These are phyloP conservation scores for Cymbopogon citratus DNA, from an alignment of 176 grass and related monocot genomes.

Conservation along the genomic window DNA sequence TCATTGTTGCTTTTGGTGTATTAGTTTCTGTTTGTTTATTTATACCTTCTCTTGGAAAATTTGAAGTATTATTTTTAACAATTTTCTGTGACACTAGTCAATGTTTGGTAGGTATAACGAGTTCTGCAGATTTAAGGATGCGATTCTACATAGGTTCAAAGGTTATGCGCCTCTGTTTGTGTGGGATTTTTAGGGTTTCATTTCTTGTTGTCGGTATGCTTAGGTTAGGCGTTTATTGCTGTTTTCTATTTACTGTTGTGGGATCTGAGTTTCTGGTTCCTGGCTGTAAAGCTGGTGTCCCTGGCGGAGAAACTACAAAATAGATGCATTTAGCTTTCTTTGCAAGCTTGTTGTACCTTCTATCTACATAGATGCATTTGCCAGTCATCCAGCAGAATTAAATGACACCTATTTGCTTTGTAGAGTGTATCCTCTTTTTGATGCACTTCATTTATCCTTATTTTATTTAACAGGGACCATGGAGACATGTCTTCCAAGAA, in stretches of 20 bases:
- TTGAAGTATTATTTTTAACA: background rate
- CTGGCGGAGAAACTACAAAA: background rate
- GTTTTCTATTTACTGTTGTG: background rate
- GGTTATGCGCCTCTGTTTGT: background rate
- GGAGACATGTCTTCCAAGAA: slow-evolving; percentile 99
- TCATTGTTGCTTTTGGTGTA: background rate
- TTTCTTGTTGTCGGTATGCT: background rate
- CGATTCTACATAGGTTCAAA: background rate
- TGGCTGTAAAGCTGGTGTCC: background rate
- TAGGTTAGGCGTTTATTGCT: background rate
- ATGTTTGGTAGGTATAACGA: background rate
- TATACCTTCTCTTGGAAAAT: background rate
- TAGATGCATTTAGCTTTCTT: background rate
- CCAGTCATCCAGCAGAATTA: background rate
- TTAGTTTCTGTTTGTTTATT: background rate
- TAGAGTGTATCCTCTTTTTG: background rate
- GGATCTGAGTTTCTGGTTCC: background rate
- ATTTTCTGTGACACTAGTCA: background rate
- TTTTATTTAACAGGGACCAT: slow-evolving; percentile 56
- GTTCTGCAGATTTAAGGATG: background rate
- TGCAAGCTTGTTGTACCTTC: background rate
- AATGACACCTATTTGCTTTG: too few species aligned
- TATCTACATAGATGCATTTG: background rate
- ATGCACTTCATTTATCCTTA: background rate
- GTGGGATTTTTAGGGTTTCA: background rate